phyloP scores from a whole-genome alignment of 2,329 filamentous ascomycete species.

The Talaromyces sp. region DNA sequence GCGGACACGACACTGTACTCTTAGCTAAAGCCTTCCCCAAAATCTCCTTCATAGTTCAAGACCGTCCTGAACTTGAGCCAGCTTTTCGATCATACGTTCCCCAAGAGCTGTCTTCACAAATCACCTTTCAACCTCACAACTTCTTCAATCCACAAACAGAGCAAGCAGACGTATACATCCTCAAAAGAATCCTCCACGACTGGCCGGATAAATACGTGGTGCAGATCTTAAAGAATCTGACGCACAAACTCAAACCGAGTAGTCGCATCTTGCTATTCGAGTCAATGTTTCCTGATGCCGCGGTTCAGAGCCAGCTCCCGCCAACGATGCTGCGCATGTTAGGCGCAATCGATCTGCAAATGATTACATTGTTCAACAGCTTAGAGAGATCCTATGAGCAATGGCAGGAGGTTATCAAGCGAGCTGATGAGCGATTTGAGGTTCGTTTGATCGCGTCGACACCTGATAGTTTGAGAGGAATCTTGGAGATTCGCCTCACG shows the following conservation, averaged over 20 bases:
- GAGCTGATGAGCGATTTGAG: neutral
- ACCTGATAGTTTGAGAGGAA: neutral
- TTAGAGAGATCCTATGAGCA: neutral
- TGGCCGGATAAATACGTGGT: neutral
- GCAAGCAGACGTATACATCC: neutral
- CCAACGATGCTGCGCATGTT: neutral
- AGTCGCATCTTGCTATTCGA: neutral
- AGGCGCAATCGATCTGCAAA: neutral
- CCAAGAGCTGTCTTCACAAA: neutral
- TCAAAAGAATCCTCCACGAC: neutral
- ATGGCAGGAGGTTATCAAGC: neutral
- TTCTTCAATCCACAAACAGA: neutral
- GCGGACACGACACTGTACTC: neutral
- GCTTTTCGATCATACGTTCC: neutral
- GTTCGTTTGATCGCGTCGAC: neutral
- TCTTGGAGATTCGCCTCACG: neutral
- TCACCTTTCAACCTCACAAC: neutral
- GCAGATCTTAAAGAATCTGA: neutral
- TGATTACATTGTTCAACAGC: neutral
- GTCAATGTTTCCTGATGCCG: neutral
- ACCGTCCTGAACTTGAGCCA: neutral
- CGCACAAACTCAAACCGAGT: neutral
- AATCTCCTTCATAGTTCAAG: neutral
- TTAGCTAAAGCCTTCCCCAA: neutral
- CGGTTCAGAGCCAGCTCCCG: neutral